These are phyloP conservation scores for Podila horticola DNA, from an alignment of 192 early-diverging fungal species.

Conservation along the genomic window DNA sequence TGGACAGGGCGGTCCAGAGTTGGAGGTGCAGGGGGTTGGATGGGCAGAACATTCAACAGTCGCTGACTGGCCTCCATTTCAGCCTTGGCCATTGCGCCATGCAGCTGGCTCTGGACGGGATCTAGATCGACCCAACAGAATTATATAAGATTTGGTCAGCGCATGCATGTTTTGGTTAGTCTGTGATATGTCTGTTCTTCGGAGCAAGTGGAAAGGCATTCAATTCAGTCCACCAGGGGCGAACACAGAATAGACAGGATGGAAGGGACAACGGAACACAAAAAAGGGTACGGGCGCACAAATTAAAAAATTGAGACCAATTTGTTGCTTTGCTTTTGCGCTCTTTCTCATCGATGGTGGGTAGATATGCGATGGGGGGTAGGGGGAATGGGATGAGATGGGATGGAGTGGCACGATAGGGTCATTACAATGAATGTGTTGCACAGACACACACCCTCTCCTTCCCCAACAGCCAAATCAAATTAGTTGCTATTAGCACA, in stretches of 20 bases:
- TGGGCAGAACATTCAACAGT: slow-evolving; percentile 40
- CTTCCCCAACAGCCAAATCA: too few species aligned
- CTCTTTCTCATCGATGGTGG: background rate
- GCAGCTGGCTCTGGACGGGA: slow-evolving; percentile 60
- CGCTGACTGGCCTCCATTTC: slow-evolving; percentile 61
- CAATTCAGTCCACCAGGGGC: background rate
- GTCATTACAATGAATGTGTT: background rate
- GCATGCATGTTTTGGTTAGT: background rate
- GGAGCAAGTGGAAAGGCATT: background rate
- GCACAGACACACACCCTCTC: background rate
- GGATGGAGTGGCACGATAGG: background rate
- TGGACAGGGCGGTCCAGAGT: slow-evolving; percentile 40
- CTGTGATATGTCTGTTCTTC: background rate
- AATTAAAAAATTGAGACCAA: background rate
- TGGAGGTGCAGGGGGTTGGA: slow-evolving; percentile 38
- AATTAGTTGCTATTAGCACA: too few species aligned
- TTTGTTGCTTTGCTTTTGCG: background rate
- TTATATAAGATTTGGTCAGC: background rate
- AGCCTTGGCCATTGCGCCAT: slow-evolving; percentile 65
- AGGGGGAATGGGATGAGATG: background rate
- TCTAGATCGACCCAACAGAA: slow-evolving; percentile 22
- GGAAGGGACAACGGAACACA: too few species aligned
- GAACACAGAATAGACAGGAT: too few species aligned
- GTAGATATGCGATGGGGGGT: too few species aligned
- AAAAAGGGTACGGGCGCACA: too few species aligned